Evolutionary conservation across 2,329 filamentous ascomycete species (phyloP), one percentile per base, ranked within the genome.

Genomic region (Tolypocladium cylindrosporum): DNA sequence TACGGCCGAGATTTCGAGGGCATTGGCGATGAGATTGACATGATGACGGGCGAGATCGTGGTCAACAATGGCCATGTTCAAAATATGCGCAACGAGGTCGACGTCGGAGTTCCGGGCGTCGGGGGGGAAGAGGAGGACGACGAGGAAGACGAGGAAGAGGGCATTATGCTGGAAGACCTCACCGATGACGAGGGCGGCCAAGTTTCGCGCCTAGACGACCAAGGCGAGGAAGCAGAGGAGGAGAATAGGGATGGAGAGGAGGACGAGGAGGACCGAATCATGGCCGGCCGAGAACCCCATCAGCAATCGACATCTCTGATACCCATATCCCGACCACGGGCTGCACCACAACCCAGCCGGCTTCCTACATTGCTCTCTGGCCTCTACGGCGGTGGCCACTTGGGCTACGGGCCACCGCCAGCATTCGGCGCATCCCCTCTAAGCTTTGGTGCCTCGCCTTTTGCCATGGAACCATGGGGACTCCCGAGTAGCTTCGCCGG

Each of bases 11-110:
- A 97, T 69, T 96, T 96, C 67, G 85, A 85, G 2, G 88, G 86
- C 5, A 80, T 93, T 55, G 91, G 88, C 57, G 93, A 97, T 71
- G 91, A 96, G 74, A 91, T 97, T 66, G 90, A 97, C 71, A 77
- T 96, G 58, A 77, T 79, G 55, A 93, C 89, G 0, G 91, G 90
- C 57, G 79, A 89, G 59, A 85, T 97, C 53, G 80, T 96, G n/a
- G 86, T 97, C 58, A 82, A 97, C 71, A 94, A 96, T 77, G 93
- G 94, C 0, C 94, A 97, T 74, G 71, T 97, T 56, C 70, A 81
- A 55, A 67, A 68, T 71, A 82, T 67, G 84, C 90, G 79, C 67
- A 75, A 68, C 71, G 82, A 72, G 79, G 87, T 68, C 73, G 75
- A 77, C 51, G 69, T 73, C 16, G 74, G 80, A n/a, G 43, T 61